A percentile compares a stretch with the other conserved stretches of the same genome.
Conservation (phyloP, 768 basidiomycete species). For the Lactifluus rugatus region DNA sequence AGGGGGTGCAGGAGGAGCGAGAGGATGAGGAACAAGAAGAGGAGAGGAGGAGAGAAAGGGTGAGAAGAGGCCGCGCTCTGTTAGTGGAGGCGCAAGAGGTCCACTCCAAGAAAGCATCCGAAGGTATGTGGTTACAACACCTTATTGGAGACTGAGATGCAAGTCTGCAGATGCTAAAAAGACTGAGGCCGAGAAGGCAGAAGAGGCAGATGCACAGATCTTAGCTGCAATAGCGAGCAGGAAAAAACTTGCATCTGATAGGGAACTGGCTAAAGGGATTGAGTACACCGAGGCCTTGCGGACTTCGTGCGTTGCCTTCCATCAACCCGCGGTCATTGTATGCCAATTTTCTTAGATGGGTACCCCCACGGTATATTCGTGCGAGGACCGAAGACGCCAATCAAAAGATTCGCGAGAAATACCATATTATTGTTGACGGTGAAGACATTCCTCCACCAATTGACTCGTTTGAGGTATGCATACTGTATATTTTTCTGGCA, state of each 20-base stretch:
- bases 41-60: conserved; percentile 61
- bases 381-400: conserved; percentile 61
- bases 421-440: conserved; percentile 92
- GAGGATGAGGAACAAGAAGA: conserved; percentile 75
- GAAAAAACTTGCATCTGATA: conserved; percentile 83
- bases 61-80: conserved; percentile 77
- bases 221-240: conserved; percentile 85
- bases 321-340: background rate
- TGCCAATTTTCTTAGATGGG: conserved; percentile 54
- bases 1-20: conserved; percentile 51
- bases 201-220: conserved; percentile 86
- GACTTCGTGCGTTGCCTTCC: conserved; percentile 50
- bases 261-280: conserved; percentile 90
- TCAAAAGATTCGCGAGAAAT: conserved; percentile 71
- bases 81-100: conserved; percentile 94
- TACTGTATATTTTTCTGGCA: conserved; percentile 1
- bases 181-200: conserved; percentile 72
- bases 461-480: conserved; percentile 65
- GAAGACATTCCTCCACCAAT: conserved; percentile 92
- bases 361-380: conserved; percentile 74
- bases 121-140: conserved; percentile 41
- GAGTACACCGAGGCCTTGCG: conserved; percentile 79
- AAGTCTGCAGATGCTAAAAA: conserved; percentile 64
- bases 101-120: conserved; percentile 67
- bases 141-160: background rate